Evolutionary conservation across 2,329 filamentous ascomycete species (phyloP), one percentile per base, ranked within the genome.

Genomic region (Metarhizium rileyi): DNA sequence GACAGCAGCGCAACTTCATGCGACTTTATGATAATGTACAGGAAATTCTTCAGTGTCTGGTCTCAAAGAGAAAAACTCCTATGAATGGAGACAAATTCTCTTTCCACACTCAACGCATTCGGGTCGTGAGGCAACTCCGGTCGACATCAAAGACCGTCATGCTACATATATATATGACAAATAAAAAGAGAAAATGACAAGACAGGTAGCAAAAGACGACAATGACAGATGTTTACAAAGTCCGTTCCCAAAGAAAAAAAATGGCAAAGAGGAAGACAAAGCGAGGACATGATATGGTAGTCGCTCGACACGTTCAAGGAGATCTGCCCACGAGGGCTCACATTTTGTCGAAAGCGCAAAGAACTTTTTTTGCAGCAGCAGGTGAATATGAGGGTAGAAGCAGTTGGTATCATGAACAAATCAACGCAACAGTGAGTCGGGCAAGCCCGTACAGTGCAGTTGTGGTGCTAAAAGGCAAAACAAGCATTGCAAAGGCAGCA

Each of bases 1-100:
- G 55, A 60, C 59, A 62, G 61, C 56, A 61, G 61, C 72, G 71
- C 70, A 67, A 69, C 59, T 66, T 67, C 63, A 61, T 61, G 69
- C 66, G 65, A 70, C 70, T 70, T 65, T 61, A 72, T 67, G 64
- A 68, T 78, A 78, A 76, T 77, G 72, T 78, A 78, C 75, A 78
- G 68, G 68, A 71, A 66, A 69, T 35, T 47, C 43, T 51, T 47
- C 22, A 23, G 41, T 45, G 42, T 48, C 35, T 43, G 33, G 45
- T 48, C 50, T 45, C 28, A 42, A 27, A 43, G 36, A 52, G 50
- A 40, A 42, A 42, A 33, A 18, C 45, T 38, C 38, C 28, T 41
- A 36, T 27, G 22, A 25, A 14, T 26, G 38, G 38, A 28, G 44
- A 47, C 18, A 43, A 23, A 28, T 18, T 50, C 36, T 50, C 28